A percentile compares a stretch with the other conserved stretches of the same genome.
Conservation (phyloP, 179 eudicot genomes). For the Corrigiola litoralis region DNA sequence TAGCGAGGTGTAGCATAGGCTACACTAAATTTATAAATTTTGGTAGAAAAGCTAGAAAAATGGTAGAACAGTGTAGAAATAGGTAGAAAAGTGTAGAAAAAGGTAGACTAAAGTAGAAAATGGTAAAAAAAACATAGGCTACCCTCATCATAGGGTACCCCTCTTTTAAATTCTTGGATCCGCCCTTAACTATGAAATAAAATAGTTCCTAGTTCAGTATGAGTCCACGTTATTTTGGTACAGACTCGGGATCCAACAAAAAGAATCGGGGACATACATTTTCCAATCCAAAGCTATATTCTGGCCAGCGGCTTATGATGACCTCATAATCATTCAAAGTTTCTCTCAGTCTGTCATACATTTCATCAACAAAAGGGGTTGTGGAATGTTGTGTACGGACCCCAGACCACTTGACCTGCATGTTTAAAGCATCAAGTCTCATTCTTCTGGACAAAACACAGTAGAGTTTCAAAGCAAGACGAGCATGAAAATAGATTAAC, state of each 20-base stretch:
- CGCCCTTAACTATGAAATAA: too few relatives aligned
- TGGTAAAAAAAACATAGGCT: too few relatives aligned
- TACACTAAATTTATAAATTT: too few relatives aligned
- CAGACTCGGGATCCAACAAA: not conserved
- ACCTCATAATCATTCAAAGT: slow-evolving; percentile 79
- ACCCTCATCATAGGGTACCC: too few relatives aligned
- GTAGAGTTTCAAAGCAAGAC: not conserved
- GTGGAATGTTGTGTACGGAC: slow-evolving; percentile 75
- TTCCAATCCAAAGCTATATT: slow-evolving; percentile 79
- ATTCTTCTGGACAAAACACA: not conserved
- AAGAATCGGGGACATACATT: slow-evolving; percentile 42
- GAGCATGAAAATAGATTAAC: not conserved
- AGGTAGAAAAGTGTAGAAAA: too few relatives aligned
- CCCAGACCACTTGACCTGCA: slow-evolving; percentile 91
- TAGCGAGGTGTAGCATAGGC: too few relatives aligned
- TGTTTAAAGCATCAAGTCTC: slow-evolving; percentile 1
- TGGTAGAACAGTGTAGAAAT: too few relatives aligned
- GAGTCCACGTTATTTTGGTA: not conserved
- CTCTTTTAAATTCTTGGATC: too few relatives aligned
- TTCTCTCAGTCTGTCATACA: slow-evolving; percentile 78
- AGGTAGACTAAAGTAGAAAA: too few relatives aligned
- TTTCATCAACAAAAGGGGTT: slow-evolving; percentile 88
- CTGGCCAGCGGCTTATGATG: slow-evolving; percentile 98
- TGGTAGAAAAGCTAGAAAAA: too few relatives aligned
- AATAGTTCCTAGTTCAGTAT: not conserved